Base-by-base conservation (phyloP, 1,284 basidiomycete genomes). In the Ustilago lituana region DNA sequence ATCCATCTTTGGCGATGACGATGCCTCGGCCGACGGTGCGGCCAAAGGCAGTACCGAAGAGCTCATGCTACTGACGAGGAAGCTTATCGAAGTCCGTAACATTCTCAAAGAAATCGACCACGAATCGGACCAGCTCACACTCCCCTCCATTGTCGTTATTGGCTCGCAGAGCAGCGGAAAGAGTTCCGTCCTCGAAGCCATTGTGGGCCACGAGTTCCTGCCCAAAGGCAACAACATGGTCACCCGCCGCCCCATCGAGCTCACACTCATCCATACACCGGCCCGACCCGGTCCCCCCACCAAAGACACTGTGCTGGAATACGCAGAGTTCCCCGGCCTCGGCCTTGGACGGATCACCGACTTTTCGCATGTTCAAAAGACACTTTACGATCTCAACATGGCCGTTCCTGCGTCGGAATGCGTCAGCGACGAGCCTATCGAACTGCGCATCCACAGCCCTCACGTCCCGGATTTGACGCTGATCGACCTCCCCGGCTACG, bases 171-270 rank as follows among this genome's bases (percentile, higher is more conserved):
- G 93, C 82, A 94, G 92, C 4, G 95, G 95, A 5, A 99, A 99
- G 86, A 95, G 93, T 77, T 94, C 92, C 23, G 96, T 99, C 0
- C 85, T 99, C 51, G 95, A 99, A 83, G 91, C 96, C 2, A 93
- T 99, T 70, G 96, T 99, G 20, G 96, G 95, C 0, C 93, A 97
- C 70, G 94, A 98, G 82, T 98, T 99, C 83, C 85, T 99, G 36
- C 96, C 95, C 33, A 98, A 98, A 85, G 95, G 95, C 57, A 91
- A 94, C 83, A 98, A 98, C 83, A 99, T 99, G 96, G 96, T 98
- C 40, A 99, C 95, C 1, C 91, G 95, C 2, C 89, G 95, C 44
- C 96, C 95, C 1, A 96, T 99, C 77, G 95, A 99, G 82, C 88
- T 98, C 56, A 98, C 95, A 0, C 89, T 99, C 46, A 90, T 98